A percentile compares a stretch with the other conserved stretches of the same genome.
These are phyloP conservation scores for Tolypocladium album DNA, from an alignment of 2,329 filamentous ascomycete genomes.

Conservation along the genomic window DNA sequence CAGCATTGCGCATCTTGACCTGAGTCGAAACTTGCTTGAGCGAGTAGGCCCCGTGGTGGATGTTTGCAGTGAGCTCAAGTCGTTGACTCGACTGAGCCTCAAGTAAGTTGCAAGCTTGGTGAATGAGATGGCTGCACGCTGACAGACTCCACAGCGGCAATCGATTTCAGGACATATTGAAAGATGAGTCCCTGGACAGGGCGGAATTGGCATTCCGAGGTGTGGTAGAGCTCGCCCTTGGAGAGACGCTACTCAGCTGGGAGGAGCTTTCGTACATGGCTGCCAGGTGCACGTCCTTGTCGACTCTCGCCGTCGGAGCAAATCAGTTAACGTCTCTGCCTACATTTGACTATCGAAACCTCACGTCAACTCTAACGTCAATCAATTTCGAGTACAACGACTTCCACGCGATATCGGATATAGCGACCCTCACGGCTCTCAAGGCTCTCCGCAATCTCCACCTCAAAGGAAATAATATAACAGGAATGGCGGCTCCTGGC, in stretches of 20 bases:
- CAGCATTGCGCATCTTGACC: constrained; percentile 66
- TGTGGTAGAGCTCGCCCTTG: constrained; percentile 52
- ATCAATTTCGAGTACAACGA: constrained; percentile 64
- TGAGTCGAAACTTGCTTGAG: constrained; percentile 76
- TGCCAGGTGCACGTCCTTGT: constrained; percentile 41
- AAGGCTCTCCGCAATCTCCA: constrained; percentile 47
- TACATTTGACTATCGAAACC: constrained; percentile 20
- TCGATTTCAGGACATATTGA: constrained; percentile 44
- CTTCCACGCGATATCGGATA: constrained; percentile 47
- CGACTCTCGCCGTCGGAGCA: constrained; percentile 39
- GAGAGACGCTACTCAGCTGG: constrained; percentile 58
- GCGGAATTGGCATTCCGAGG: constrained; percentile 32
- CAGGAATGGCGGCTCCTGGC: constrained; percentile 21
- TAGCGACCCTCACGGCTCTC: constrained; percentile 42
- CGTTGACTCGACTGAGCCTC: constrained; percentile 54
- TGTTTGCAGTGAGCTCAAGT: constrained; percentile 61
- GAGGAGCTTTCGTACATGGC: constrained; percentile 47
- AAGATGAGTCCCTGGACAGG: constrained; percentile 16
- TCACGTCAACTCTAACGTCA: constrained; percentile 45
- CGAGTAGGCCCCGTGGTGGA: constrained; percentile 53
- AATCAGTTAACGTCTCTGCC: constrained; percentile 48
- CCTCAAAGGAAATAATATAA: constrained; percentile 69
- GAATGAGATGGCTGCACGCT: too few species aligned
- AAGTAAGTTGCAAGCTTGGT: constrained; percentile 43
- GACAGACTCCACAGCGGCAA: constrained; percentile 51